These are phyloP conservation scores for Lodderomyces elongisporus DNA, from an alignment of 1,139 yeast genomes.

Conservation along the genomic window DNA sequence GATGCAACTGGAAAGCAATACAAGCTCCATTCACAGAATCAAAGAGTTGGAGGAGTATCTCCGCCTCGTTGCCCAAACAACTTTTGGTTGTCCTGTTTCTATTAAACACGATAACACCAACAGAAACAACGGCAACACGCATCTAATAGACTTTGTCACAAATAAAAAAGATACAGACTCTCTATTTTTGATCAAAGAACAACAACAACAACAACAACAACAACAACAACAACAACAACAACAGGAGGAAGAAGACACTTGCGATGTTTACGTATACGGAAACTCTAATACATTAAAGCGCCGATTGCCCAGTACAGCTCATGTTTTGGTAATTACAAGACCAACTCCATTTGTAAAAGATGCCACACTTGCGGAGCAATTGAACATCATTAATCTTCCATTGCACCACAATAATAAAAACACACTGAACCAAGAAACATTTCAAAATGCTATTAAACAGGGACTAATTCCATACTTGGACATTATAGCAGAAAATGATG, in stretches of 20 bases:
- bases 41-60: too few species aligned
- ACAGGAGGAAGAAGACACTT: too few species aligned
- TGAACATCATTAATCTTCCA: constrained; percentile 36
- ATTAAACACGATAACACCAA: too few species aligned
- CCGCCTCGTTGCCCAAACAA: too few species aligned
- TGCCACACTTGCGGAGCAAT: constrained; percentile 23
- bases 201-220: neutral
- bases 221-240: neutral
- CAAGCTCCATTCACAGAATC: too few species aligned
- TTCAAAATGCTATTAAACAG: constrained; percentile 53
- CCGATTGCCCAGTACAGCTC: neutral
- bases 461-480: constrained; percentile 41
- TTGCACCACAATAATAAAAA: constrained; percentile 12
- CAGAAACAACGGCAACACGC: too few species aligned
- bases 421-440: constrained; percentile 35
- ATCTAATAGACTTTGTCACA: too few species aligned
- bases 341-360: neutral
- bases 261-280: too few species aligned
- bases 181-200: neutral
- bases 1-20: too few species aligned
- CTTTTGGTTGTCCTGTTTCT: too few species aligned
- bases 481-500: constrained; percentile 18
- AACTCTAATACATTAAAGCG: neutral
- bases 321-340: neutral
- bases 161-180: too few species aligned